Conservation (phyloP, 2,329 filamentous ascomycete species). For the Fusarium sp. region DNA sequence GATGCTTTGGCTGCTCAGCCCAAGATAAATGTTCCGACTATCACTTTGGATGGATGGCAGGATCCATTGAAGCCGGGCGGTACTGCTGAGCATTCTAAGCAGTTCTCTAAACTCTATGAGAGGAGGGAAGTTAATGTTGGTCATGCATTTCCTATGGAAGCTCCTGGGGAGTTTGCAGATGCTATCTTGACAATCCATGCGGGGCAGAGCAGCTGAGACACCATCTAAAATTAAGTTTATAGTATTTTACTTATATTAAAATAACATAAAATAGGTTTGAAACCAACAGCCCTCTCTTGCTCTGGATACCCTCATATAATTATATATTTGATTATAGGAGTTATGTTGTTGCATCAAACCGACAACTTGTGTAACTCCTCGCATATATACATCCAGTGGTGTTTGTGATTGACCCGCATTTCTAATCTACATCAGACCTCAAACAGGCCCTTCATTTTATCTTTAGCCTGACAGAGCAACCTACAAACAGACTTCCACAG, state of each 20-base stretch:
- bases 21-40: neutral
- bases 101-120: neutral
- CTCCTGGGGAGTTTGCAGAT: neutral
- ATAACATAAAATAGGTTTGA: too few relatives aligned
- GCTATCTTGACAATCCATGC: neutral
- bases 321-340: too few relatives aligned
- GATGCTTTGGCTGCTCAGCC: neutral
- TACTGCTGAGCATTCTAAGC: neutral
- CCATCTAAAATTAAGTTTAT: too few relatives aligned
- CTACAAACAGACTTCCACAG: neutral
- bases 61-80: slow-evolving; percentile 7
- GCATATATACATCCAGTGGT: too few relatives aligned
- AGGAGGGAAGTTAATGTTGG: slow-evolving; percentile 5
- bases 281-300: too few relatives aligned
- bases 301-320: too few relatives aligned
- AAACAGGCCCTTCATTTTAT: neutral
- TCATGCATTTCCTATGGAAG: slow-evolving; percentile 14
- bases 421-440: too few relatives aligned
- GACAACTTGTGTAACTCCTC: too few relatives aligned
- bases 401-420: too few relatives aligned
- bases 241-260: too few relatives aligned
- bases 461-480: too few relatives aligned
- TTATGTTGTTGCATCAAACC: too few relatives aligned
- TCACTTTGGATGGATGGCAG: neutral
- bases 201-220: neutral